These are phyloP conservation scores for Colletotrichum spaethianum DNA, from an alignment of 2,329 filamentous ascomycete genomes.

Conservation along the genomic window DNA sequence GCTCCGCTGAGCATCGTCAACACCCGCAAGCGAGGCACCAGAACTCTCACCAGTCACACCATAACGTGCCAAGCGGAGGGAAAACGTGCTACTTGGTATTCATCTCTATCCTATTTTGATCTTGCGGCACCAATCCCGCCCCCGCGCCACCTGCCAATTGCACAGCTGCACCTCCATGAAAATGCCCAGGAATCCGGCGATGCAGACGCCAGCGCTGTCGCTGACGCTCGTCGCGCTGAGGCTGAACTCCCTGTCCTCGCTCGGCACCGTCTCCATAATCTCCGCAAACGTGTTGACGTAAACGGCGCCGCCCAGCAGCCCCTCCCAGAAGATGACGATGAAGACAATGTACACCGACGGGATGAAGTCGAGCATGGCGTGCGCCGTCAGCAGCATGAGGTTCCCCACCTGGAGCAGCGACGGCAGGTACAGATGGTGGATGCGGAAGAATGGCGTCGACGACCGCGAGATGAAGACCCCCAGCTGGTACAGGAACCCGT, in stretches of 20 bases:
- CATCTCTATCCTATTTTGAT: slow-evolving; percentile 58
- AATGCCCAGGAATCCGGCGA: slow-evolving; percentile 89
- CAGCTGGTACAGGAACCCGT: slow-evolving; percentile 93
- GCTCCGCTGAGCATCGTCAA: slow-evolving; percentile 4
- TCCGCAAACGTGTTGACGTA: slow-evolving; percentile 98
- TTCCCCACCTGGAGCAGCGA: slow-evolving; percentile 88
- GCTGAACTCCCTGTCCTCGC: slow-evolving; percentile 89
- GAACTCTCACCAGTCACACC: not conserved
- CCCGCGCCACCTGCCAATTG: slow-evolving; percentile 85
- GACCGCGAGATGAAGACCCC: slow-evolving; percentile 96
- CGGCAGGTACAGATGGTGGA: slow-evolving; percentile 85
- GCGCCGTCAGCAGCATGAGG: slow-evolving; percentile 78
- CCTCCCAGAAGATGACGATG: slow-evolving; percentile 91
- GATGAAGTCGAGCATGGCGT: slow-evolving; percentile 85
- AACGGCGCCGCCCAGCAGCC: slow-evolving; percentile 88
- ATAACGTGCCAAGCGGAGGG: not conserved
- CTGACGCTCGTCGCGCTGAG: slow-evolving; percentile 91
- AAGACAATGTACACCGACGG: slow-evolving; percentile 92
- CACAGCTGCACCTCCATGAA: slow-evolving; percentile 86
- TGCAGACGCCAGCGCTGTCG: slow-evolving; percentile 90
- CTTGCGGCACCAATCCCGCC: slow-evolving; percentile 79
- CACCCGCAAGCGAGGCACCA: not conserved
- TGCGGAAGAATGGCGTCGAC: slow-evolving; percentile 87
- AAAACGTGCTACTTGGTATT: not conserved
- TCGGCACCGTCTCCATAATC: slow-evolving; percentile 86